These are phyloP conservation scores for Aspergillus quadricinctus DNA, from an alignment of 2,329 filamentous ascomycete species.

Conservation along the genomic window DNA sequence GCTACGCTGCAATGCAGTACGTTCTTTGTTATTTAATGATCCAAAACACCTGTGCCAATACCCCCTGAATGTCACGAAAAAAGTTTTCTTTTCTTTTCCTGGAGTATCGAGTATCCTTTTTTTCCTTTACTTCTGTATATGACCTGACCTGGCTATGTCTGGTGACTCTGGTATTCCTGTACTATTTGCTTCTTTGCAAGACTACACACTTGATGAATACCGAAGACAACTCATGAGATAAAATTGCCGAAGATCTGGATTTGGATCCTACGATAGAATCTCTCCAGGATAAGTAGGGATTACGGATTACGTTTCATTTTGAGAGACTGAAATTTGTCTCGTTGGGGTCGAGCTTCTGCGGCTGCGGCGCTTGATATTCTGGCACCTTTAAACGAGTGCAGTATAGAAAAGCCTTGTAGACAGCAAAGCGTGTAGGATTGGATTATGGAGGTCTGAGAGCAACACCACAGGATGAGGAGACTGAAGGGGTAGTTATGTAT, in stretches of 20 bases:
- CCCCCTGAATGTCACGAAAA: constrained; percentile 19
- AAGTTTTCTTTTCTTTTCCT: constrained; percentile 14
- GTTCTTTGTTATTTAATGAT: constrained; percentile 10
- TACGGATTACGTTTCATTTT: background rate
- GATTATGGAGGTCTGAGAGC: background rate
- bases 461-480: no score
- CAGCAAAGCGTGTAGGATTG: background rate
- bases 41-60: constrained; percentile 21
- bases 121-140: background rate
- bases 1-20: constrained; percentile 7
- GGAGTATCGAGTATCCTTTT: constrained; percentile 1
- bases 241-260: background rate
- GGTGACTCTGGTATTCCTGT: background rate
- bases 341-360: no score
- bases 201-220: background rate
- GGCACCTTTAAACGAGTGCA: no score
- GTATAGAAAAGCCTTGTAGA: background rate
- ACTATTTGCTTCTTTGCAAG: background rate
- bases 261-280: background rate
- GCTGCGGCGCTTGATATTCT: no score
- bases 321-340: no score
- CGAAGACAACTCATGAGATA: background rate
- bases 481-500: no score
- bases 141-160: background rate
- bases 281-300: background rate